phyloP scores from a whole-genome alignment of 495 filamentous ascomycete species.

The Aspergillus indologenus region DNA sequence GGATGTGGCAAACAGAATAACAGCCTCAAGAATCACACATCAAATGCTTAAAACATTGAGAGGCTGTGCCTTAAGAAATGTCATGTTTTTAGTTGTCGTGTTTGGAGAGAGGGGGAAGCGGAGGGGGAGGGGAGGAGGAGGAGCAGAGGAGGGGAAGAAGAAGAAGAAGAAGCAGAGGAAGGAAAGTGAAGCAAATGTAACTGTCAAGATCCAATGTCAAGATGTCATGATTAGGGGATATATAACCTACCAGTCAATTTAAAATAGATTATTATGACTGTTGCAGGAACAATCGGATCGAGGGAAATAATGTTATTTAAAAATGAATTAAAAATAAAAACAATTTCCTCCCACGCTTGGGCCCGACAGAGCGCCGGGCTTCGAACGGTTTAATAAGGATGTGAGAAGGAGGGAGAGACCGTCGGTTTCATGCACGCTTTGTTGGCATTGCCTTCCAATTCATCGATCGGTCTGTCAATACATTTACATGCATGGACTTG shows the following conservation, averaged over 20 bases:
- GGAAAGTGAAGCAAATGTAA: background rate
- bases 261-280: background rate
- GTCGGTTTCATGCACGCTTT: background rate
- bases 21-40: no score
- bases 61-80: background rate
- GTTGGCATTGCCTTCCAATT: background rate
- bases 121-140: background rate
- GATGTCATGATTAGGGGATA: background rate
- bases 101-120: background rate
- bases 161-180: slow-evolving; percentile 2
- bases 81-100: background rate
- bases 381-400: background rate
- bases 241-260: background rate
- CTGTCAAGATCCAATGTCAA: no score
- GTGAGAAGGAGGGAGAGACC: background rate
- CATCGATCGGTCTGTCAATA: background rate
- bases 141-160: background rate
- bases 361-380: slow-evolving; percentile 5
- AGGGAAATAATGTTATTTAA: background rate
- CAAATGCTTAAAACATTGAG: no score
- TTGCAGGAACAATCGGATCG: background rate
- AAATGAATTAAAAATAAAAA: background rate
- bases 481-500: background rate
- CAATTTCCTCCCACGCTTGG: background rate
- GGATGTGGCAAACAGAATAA: background rate